phyloP scores from a whole-genome alignment of 441 rosid genomes.

The Brassica balearica region DNA sequence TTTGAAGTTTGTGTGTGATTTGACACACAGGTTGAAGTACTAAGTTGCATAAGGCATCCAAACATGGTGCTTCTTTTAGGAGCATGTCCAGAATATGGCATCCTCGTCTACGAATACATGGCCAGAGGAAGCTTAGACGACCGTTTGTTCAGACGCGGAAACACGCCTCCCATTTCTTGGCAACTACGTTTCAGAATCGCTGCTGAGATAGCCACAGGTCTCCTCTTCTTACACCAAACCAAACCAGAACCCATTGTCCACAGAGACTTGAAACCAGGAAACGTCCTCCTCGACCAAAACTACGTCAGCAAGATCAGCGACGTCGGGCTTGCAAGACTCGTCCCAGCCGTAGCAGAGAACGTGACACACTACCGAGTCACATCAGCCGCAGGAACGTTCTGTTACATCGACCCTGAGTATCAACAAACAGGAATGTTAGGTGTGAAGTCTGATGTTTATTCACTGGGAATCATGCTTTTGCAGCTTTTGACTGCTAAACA shows the following conservation, averaged over 20 bases:
- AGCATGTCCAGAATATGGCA: conserved; percentile 76
- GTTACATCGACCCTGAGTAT: conserved; percentile 79
- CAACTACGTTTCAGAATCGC: conserved; percentile 70
- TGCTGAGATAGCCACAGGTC: conserved; percentile 67
- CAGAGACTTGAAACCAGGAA: conserved; percentile 76
- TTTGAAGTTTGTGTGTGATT: conserved; percentile 13
- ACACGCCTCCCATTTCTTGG: conserved; percentile 67
- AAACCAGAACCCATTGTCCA: conserved; percentile 82
- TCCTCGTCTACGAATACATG: conserved; percentile 75
- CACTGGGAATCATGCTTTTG: conserved; percentile 65
- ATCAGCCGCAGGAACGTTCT: conserved; percentile 74
- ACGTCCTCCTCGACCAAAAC: conserved; percentile 66
- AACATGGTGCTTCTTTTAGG: conserved; percentile 80
- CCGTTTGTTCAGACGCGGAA: conserved; percentile 54
- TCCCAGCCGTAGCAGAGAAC: conserved; percentile 68
- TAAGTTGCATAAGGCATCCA: conserved; percentile 76
- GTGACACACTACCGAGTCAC: conserved; percentile 62
- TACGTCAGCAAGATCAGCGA: conserved; percentile 73
- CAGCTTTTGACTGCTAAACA: conserved; percentile 68
- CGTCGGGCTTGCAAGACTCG: conserved; percentile 74
- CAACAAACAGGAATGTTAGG: conserved; percentile 82
- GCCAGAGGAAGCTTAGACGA: conserved; percentile 77
- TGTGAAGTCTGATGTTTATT: conserved; percentile 72
- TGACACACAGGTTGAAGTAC: conserved; percentile 60
- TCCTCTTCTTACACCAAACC: conserved; percentile 68